Conservation (phyloP, 1,284 basidiomycete species). For the Phellopilus nigrolimitatus region DNA sequence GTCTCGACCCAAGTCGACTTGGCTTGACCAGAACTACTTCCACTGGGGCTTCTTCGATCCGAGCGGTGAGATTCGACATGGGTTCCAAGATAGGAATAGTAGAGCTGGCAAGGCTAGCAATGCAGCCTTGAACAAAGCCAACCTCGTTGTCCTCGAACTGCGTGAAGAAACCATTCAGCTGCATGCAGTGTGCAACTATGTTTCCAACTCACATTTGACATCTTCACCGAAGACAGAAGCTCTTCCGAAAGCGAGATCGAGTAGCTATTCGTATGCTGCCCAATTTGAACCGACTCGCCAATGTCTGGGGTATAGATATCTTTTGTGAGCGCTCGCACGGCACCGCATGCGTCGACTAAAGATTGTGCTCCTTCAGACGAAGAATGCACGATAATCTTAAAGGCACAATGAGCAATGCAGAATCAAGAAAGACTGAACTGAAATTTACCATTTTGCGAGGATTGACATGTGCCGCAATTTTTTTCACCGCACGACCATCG, state of each 20-base stretch:
- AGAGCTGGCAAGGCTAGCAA: constrained; percentile 79
- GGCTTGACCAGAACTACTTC: constrained; percentile 29
- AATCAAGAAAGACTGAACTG: not conserved
- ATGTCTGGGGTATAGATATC: constrained; percentile 81
- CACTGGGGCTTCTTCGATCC: constrained; percentile 25
- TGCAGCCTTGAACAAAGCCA: constrained; percentile 82
- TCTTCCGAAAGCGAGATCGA: constrained; percentile 92
- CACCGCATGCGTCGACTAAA: constrained; percentile 75
- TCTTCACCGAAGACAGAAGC: constrained; percentile 72
- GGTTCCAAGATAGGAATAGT: constrained; percentile 66
- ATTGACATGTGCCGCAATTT: constrained; percentile 93
- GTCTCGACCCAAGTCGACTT: constrained; percentile 53
- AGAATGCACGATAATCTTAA: constrained; percentile 87
- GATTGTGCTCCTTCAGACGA: constrained; percentile 59
- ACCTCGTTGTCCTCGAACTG: constrained; percentile 98
- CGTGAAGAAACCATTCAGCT: no score
- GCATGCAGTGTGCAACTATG: no score
- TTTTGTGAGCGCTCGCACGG: constrained; percentile 82
- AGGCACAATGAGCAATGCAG: constrained; percentile 14
- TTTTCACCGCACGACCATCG: constrained; percentile 95
- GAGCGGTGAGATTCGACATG: constrained; percentile 26
- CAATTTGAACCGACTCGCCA: constrained; percentile 81
- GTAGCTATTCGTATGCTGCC: constrained; percentile 93
- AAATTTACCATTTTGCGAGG: constrained; percentile 91
- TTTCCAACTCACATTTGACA: constrained; percentile 78